Percentiles rank a stretch among this genome's conserved stretches.
Evolutionary conservation across 2,329 filamentous ascomycete species (phyloP).

Genomic region (Hymenotorrendiella dingleyae): DNA sequence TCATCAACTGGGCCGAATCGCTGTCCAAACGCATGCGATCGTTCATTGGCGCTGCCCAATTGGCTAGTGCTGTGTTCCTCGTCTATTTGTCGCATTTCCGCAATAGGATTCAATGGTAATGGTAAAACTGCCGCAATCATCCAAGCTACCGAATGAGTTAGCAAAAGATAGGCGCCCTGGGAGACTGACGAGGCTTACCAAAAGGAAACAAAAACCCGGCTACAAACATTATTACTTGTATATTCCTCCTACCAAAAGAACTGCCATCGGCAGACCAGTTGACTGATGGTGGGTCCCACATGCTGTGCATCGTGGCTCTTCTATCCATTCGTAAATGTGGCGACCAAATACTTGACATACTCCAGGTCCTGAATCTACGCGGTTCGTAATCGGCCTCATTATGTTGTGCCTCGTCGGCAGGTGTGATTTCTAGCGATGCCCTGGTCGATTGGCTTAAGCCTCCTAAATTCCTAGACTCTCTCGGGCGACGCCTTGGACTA

Average conservation of each 20-base stretch:
- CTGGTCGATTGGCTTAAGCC: constrained; percentile 26
- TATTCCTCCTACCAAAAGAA: constrained; percentile 60
- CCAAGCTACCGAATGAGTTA: constrained; percentile 52
- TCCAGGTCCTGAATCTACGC: constrained; percentile 36
- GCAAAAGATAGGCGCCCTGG: not conserved
- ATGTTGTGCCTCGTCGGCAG: constrained; percentile 25
- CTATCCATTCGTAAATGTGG: constrained; percentile 64
- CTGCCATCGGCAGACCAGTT: constrained; percentile 57
- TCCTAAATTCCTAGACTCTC: constrained; percentile 32
- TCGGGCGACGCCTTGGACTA: constrained; percentile 40
- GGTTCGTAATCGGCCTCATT: constrained; percentile 12
- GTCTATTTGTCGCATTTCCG: constrained; percentile 44
- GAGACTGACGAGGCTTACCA: constrained; percentile 40
- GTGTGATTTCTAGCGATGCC: constrained; percentile 41
- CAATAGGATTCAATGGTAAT: constrained; percentile 53
- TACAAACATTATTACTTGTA: constrained; percentile 70
- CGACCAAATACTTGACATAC: constrained; percentile 64
- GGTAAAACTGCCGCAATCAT: constrained; percentile 72
- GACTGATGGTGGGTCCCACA: constrained; percentile 70
- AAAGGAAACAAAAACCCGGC: constrained; percentile 74
- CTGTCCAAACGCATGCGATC: constrained; percentile 21
- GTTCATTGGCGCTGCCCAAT: constrained; percentile 19
- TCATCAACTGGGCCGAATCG: constrained; percentile 29
- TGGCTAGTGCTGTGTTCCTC: constrained; percentile 26
- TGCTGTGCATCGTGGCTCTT: constrained; percentile 49